Evolutionary conservation across 1,139 yeast genomes (phyloP), one percentile per base, ranked within the genome.

Genomic region (Candida sp.): DNA sequence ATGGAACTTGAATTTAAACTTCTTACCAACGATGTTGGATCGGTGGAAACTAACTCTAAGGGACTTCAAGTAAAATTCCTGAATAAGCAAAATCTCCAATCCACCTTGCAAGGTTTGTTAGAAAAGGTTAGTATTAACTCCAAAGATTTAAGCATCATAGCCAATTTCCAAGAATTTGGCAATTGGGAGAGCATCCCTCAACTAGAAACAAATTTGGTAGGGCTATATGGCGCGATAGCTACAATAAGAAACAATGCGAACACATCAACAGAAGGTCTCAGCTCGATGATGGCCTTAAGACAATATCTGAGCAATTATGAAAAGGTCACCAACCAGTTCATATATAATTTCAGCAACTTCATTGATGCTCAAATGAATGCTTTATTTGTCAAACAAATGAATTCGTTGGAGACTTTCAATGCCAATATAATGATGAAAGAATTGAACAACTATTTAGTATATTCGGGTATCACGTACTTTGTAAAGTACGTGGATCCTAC

Each of bases 11-110:
- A 66, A 43, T 69, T 73, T 48, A 67, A 64, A 43, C 55, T 63
- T 35, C 52, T 88, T 41, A 77, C 83, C 3, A 81, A 81, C 5
- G 93, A 87, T 47, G 81, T 90, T 42, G 75, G 78, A 39, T 77
- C 76, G 43, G 84, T 90, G 41, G 97, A 90, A 58, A 71, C 75
- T 36, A 87, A 87, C 56, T 83, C 90, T 1, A 82, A 84, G 53
- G 97, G 97, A 41, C 66, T 90, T 30, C 97, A 91, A 63, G 86
- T 90, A 3, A 85, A 84, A 53, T 81, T 93, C 4, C 83, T 88
- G 34, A 91, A 91, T 62, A 88, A 87, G 61, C 87, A 87, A 54
- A 63, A 75, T 21, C 69, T 91, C 35, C 84, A 82, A 73, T 79
- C 77, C 43, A 93, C 87, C 46, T 73, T 90, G 45, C 77, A 79